Conservation (phyloP, 139 green algal genomes). For the Tetraselmis chui region DNA sequence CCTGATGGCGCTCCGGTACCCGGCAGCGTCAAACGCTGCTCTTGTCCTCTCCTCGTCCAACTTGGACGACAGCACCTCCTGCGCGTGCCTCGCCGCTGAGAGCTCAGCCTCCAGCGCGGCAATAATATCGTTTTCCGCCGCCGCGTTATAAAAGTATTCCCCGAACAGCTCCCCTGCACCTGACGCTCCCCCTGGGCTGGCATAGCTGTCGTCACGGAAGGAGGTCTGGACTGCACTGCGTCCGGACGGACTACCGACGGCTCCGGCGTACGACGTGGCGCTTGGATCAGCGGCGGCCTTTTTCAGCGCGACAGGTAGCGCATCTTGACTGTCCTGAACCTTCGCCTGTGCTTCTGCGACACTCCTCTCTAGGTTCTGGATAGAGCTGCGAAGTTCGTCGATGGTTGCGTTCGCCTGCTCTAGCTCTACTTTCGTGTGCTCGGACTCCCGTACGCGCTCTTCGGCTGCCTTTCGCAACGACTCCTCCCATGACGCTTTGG, state of each 20-base stretch:
- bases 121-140: neutral
- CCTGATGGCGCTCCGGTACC: neutral
- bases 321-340: neutral
- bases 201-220: too few species aligned
- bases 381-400: neutral
- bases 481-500: neutral
- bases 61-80: neutral
- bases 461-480: neutral
- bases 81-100: neutral
- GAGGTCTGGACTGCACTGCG: neutral
- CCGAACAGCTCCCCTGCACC: too few species aligned
- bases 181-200: neutral
- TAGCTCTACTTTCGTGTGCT: neutral
- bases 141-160: too few species aligned
- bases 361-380: neutral
- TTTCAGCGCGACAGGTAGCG: neutral
- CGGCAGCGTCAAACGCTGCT: neutral
- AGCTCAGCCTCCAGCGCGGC: neutral
- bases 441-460: neutral
- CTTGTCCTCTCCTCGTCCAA: neutral
- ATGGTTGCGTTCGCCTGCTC: neutral
- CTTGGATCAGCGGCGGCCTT: too few species aligned
- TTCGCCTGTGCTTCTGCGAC: neutral
- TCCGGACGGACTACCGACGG: neutral
- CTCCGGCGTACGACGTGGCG: too few species aligned